Percentiles rank a stretch among this genome's conserved stretches.
phyloP scores from a whole-genome alignment of 257 asterid species.

The Misopates orontium region DNA sequence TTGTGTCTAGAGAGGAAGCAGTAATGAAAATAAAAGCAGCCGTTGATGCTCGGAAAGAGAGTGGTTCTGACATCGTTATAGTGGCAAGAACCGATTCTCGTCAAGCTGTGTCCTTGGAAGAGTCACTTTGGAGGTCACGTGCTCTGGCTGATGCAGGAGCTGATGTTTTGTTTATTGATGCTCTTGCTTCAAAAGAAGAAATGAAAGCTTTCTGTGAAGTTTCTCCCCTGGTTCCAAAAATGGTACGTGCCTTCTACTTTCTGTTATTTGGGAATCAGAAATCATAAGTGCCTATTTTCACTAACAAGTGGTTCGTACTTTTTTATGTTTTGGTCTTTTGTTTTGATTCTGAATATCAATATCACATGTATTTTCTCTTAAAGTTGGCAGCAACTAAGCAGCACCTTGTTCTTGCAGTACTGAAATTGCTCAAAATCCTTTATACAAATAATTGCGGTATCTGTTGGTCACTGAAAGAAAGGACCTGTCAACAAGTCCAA shows the following conservation, averaged over 20 bases:
- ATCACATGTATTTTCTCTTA: not conserved
- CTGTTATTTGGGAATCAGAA: not conserved
- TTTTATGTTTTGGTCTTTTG: conserved; percentile 7
- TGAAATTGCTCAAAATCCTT: not conserved
- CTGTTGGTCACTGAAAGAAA: too few relatives aligned
- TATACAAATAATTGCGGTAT: too few relatives aligned
- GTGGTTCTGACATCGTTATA: conserved; percentile 89
- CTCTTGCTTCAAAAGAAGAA: conserved; percentile 90
- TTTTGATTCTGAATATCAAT: not conserved
- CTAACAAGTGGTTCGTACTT: not conserved
- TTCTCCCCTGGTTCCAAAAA: conserved; percentile 78
- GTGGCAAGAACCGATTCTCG: conserved; percentile 98
- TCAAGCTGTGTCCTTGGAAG: conserved; percentile 83
- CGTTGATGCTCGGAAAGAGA: conserved; percentile 84
- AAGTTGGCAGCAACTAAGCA: not conserved
- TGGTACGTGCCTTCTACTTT: conserved; percentile 46
- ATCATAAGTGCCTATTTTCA: conserved; percentile 14
- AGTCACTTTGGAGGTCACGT: conserved; percentile 86
- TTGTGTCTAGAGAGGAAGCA: conserved; percentile 89
- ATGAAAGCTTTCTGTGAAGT: conserved; percentile 83
- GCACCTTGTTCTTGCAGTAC: not conserved
- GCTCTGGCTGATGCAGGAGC: conserved; percentile 93
- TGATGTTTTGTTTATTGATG: conserved; percentile 91
- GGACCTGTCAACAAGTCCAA: too few relatives aligned
- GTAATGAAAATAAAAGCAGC: conserved; percentile 81